Conservation (phyloP, 73 alveolate genomes). For the Effrenium voratum region DNA sequence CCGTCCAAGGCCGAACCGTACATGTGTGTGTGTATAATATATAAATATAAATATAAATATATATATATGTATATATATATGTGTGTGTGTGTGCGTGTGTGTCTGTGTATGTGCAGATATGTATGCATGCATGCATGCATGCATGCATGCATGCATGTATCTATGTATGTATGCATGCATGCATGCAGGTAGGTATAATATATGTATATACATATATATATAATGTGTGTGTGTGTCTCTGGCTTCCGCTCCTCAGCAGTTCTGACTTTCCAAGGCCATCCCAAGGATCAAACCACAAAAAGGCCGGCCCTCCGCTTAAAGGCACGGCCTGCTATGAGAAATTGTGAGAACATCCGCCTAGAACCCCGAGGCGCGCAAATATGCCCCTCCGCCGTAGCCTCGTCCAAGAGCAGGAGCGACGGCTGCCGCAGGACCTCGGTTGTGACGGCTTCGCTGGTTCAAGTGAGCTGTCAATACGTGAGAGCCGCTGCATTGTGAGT, state of each 20-base stretch:
- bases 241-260: neutral
- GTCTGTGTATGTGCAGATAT: no score
- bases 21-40: neutral
- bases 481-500: no score
- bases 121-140: neutral
- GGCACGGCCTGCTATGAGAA: no score
- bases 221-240: neutral
- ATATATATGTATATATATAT: neutral
- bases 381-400: neutral
- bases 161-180: neutral
- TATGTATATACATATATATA: neutral
- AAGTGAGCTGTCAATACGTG: no score
- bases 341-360: no score
- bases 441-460: neutral
- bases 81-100: no score
- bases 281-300: no score
- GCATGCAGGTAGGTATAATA: neutral
- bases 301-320: no score
- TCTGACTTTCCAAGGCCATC: no score
- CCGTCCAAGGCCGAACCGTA: neutral
- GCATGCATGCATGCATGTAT: no score
- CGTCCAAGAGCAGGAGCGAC: constrained; percentile 51
- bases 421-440: constrained; percentile 64
- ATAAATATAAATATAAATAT: neutral
- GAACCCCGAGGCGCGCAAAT: no score